phyloP scores from a whole-genome alignment of 2,329 filamentous ascomycete species.

The Pseudocercospora cruenta region DNA sequence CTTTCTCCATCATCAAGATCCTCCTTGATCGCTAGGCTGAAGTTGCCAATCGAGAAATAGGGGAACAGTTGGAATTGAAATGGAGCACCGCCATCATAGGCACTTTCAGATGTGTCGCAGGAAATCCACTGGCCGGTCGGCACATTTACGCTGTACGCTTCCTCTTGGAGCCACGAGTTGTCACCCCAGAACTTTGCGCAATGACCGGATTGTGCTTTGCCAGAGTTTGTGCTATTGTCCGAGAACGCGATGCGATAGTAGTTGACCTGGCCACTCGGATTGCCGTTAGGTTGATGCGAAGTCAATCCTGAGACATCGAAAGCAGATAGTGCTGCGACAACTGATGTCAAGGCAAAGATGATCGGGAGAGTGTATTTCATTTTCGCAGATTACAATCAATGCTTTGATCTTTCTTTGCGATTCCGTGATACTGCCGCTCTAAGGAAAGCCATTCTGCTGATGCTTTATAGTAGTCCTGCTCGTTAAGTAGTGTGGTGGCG shows the following conservation, averaged over 20 bases:
- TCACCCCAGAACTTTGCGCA: conserved; percentile 34
- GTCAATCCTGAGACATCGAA: conserved; percentile 21
- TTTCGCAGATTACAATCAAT: neutral
- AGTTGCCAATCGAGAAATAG: conserved; percentile 36
- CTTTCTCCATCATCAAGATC: conserved; percentile 20
- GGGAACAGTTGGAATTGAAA: conserved; percentile 34
- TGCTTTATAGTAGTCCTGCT: neutral
- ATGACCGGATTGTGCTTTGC: conserved; percentile 18
- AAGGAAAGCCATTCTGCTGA: neutral
- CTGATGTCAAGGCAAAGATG: neutral
- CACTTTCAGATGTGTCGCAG: conserved; percentile 22
- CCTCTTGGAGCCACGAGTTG: conserved; percentile 22
- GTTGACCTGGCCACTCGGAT: conserved; percentile 29
- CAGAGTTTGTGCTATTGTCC: conserved; percentile 25
- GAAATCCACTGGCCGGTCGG: conserved; percentile 32
- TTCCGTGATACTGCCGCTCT: neutral
- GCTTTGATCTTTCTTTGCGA: neutral
- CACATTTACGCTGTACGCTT: conserved; percentile 25
- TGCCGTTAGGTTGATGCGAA: conserved; percentile 35
- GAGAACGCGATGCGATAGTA: conserved; percentile 35
- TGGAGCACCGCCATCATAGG: conserved; percentile 21
- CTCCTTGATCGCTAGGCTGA: conserved; percentile 30
- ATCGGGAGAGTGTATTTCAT: neutral
- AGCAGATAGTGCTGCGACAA: conserved; percentile 9
- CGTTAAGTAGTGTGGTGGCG: neutral